Percentiles rank a stretch among this genome's conserved stretches.
Evolutionary conservation across 306 rosid species (phyloP).

Genomic region (Gastrolobium villosum): DNA sequence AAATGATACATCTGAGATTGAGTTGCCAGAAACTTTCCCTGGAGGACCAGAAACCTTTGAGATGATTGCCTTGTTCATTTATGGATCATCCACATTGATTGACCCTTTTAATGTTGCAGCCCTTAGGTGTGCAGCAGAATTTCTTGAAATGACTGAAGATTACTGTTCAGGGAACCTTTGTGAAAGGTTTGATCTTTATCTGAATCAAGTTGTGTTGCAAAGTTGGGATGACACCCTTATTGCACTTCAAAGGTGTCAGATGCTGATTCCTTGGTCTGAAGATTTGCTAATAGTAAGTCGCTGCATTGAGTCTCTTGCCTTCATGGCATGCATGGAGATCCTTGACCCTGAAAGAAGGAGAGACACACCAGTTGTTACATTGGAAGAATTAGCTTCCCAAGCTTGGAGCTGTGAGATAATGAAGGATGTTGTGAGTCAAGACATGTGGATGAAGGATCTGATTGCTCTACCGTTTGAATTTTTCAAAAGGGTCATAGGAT

Average conservation of each 20-base stretch:
- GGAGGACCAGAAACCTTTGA: slow-evolving; percentile 90
- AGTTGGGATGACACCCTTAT: slow-evolving; percentile 93
- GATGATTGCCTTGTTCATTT: slow-evolving; percentile 78
- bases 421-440: slow-evolving; percentile 65
- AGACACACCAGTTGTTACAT: slow-evolving; percentile 71
- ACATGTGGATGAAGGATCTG: slow-evolving; percentile 88
- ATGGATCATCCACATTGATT: slow-evolving; percentile 78
- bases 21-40: slow-evolving; percentile 77
- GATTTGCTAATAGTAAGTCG: slow-evolving; percentile 80
- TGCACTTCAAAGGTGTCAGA: slow-evolving; percentile 80
- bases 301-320: slow-evolving; percentile 88
- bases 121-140: slow-evolving; percentile 85
- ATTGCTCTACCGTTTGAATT: slow-evolving; percentile 79
- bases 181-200: slow-evolving; percentile 77
- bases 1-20: slow-evolving; percentile 65
- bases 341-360: slow-evolving; percentile 81
- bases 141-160: slow-evolving; percentile 89
- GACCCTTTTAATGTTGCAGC: slow-evolving; percentile 87
- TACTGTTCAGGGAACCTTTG: slow-evolving; percentile 72
- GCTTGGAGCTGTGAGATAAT: slow-evolving; percentile 70
- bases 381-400: slow-evolving; percentile 66
- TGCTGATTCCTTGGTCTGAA: slow-evolving; percentile 87
- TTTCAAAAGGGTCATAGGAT: slow-evolving; percentile 78
- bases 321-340: slow-evolving; percentile 98
- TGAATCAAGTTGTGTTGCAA: slow-evolving; percentile 87